Conservation (phyloP, 805 yeast species). For the Lipomyces lipofer region DNA sequence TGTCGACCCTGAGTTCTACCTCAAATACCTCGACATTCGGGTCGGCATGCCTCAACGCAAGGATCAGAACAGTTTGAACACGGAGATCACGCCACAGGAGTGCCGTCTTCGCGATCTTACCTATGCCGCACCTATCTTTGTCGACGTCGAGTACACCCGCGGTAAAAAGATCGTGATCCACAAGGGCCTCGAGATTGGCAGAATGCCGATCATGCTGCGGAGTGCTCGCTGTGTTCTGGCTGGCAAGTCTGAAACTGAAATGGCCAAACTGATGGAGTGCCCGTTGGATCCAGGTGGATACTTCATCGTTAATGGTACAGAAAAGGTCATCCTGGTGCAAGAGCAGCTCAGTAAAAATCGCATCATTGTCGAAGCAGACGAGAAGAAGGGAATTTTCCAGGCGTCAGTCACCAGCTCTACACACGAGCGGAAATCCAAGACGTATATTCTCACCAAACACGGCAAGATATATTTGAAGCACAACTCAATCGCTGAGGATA, state of each 20-base stretch:
- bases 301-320: constrained; percentile 96
- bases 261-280: constrained; percentile 91
- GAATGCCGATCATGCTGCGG: constrained; percentile 98
- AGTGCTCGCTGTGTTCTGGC: constrained; percentile 86
- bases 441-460: constrained; percentile 90
- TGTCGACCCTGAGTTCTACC: constrained; percentile 95
- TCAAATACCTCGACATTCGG: constrained; percentile 88
- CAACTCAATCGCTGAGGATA: constrained; percentile 91
- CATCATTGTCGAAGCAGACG: constrained; percentile 97
- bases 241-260: constrained; percentile 72
- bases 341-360: constrained; percentile 96
- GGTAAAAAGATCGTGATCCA: constrained; percentile 90
- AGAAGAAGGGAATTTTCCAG: constrained; percentile 88
- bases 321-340: constrained; percentile 93
- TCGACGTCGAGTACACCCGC: constrained; percentile 95
- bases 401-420: constrained; percentile 98
- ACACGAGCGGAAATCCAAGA: constrained; percentile 96
- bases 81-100: constrained; percentile 73
- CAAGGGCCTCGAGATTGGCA: constrained; percentile 88
- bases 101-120: constrained; percentile 95
- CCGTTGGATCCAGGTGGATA: constrained; percentile 99
- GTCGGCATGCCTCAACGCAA: constrained; percentile 61
- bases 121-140: constrained; percentile 92
- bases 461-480: constrained; percentile 88
- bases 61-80: constrained; percentile 39